Evolutionary conservation across 805 yeast species (phyloP).

Genomic region (Myxozyma vanderwaltii): DNA sequence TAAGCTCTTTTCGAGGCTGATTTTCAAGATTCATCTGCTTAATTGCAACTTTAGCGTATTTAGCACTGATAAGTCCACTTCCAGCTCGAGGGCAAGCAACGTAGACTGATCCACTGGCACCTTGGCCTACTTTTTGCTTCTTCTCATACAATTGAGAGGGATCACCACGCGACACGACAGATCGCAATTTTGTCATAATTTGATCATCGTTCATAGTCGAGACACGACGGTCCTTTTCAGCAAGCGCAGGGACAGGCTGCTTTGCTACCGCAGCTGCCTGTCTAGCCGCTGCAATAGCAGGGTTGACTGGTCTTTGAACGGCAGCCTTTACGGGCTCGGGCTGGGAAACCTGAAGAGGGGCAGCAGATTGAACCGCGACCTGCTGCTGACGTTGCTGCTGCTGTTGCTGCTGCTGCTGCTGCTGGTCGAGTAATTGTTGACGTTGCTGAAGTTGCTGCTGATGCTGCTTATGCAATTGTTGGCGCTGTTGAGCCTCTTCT

Average conservation of each 20-base stretch:
- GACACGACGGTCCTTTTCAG: slow-evolving; percentile 25
- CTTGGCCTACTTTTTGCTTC: slow-evolving; percentile 72
- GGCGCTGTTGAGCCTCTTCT: slow-evolving; percentile 31
- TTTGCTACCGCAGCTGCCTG: slow-evolving; percentile 24
- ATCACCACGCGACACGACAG: slow-evolving; percentile 82
- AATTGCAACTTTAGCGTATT: slow-evolving; percentile 70
- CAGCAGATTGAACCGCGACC: neutral
- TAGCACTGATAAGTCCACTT: slow-evolving; percentile 4
- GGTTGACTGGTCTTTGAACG: slow-evolving; percentile 3
- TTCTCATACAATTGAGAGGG: slow-evolving; percentile 71
- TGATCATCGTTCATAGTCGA: slow-evolving; percentile 69
- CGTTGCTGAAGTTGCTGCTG: slow-evolving; percentile 20
- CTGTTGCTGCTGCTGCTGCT: slow-evolving; percentile 32
- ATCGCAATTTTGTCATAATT: slow-evolving; percentile 66
- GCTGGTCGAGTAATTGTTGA: slow-evolving; percentile 24
- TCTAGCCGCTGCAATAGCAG: slow-evolving; percentile 34
- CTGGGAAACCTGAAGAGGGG: slow-evolving; percentile 3
- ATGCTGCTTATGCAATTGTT: slow-evolving; percentile 28
- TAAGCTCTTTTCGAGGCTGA: slow-evolving; percentile 93
- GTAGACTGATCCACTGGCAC: slow-evolving; percentile 96
- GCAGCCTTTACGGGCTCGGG: slow-evolving; percentile 28
- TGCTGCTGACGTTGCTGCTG: slow-evolving; percentile 29
- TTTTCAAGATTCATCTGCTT: slow-evolving; percentile 91
- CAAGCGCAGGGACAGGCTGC: slow-evolving; percentile 28
- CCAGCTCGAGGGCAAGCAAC: slow-evolving; percentile 33